Percentiles rank a stretch among this genome's conserved stretches.
phyloP scores from a whole-genome alignment of 331 rosid species.

The Spiraea crenata region DNA sequence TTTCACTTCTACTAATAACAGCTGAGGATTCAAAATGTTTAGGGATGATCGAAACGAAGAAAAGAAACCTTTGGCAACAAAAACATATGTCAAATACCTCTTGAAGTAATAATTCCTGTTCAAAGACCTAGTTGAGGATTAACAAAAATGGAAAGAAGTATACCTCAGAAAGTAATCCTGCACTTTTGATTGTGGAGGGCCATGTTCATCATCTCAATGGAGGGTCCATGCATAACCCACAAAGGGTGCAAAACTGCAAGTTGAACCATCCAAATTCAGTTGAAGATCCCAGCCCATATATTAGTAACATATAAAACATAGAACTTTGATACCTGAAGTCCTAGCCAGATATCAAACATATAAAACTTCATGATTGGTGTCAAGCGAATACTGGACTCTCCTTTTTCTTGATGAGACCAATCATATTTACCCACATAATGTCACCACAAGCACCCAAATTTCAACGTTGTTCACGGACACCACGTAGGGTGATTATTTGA shows the following conservation, averaged over 20 bases:
- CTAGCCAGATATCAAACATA: constrained; percentile 26
- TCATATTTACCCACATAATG: constrained; percentile 24
- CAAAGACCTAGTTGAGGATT: constrained; percentile 14
- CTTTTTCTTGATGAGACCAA: constrained; percentile 31
- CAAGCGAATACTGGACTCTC: constrained; percentile 12
- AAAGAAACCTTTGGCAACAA: neutral
- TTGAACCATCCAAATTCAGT: constrained; percentile 31
- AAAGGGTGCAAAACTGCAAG: constrained; percentile 57
- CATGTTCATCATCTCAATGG: constrained; percentile 49
- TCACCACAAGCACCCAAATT: constrained; percentile 8
- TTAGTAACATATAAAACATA: constrained; percentile 17
- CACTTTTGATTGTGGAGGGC: constrained; percentile 58
- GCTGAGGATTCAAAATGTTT: no score
- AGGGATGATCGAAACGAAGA: no score
- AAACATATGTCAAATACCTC: constrained; percentile 20
- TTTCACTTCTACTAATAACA: no score
- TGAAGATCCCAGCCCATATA: constrained; percentile 26
- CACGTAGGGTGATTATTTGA: neutral
- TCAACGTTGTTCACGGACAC: neutral
- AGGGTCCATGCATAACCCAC: constrained; percentile 62
- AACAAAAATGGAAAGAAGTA: constrained; percentile 26
- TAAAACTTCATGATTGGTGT: constrained; percentile 16
- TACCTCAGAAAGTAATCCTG: constrained; percentile 35
- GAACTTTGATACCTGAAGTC: constrained; percentile 15
- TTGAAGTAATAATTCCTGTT: constrained; percentile 2